A percentile compares a stretch with the other conserved stretches of the same genome.
These are phyloP conservation scores for Fusarium anthophilum DNA, from an alignment of 2,329 filamentous ascomycete genomes.

Conservation along the genomic window DNA sequence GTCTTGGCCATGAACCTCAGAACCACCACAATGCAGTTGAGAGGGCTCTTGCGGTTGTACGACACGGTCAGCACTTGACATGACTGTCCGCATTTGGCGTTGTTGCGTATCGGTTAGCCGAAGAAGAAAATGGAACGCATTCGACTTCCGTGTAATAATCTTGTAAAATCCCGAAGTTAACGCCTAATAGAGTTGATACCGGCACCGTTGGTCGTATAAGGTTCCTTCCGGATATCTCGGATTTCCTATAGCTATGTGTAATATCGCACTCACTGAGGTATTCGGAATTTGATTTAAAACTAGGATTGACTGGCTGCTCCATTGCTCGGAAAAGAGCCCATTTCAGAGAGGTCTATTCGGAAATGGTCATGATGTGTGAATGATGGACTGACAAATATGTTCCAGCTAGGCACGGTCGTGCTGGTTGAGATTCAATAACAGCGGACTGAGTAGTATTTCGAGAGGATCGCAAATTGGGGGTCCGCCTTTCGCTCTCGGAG, in stretches of 20 bases:
- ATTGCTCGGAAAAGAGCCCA: constrained; percentile 8
- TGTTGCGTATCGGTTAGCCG: not conserved
- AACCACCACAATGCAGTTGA: not conserved
- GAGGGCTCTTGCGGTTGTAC: not conserved
- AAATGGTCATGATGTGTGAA: not conserved
- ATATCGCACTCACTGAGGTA: not conserved
- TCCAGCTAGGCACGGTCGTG: not conserved
- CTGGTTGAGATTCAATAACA: not conserved
- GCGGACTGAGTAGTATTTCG: constrained; percentile 17
- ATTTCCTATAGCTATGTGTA: not conserved
- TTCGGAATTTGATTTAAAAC: not conserved
- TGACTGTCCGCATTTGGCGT: not conserved
- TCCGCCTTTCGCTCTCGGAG: constrained; percentile 14
- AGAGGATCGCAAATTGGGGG: constrained; percentile 4
- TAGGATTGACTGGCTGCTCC: not conserved
- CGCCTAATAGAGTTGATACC: not conserved
- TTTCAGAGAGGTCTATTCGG: constrained; percentile 1
- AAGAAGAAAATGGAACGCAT: not conserved
- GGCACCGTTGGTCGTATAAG: not conserved
- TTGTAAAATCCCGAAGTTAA: not conserved
- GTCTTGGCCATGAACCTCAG: not conserved
- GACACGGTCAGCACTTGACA: not conserved
- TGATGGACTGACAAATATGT: not conserved
- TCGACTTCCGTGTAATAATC: not conserved
- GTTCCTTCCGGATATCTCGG: constrained; percentile 13